Evolutionary conservation across 2,329 filamentous ascomycete genomes (phyloP), one percentile per base, ranked within the genome.

Genomic region (Colletotrichum sp.): DNA sequence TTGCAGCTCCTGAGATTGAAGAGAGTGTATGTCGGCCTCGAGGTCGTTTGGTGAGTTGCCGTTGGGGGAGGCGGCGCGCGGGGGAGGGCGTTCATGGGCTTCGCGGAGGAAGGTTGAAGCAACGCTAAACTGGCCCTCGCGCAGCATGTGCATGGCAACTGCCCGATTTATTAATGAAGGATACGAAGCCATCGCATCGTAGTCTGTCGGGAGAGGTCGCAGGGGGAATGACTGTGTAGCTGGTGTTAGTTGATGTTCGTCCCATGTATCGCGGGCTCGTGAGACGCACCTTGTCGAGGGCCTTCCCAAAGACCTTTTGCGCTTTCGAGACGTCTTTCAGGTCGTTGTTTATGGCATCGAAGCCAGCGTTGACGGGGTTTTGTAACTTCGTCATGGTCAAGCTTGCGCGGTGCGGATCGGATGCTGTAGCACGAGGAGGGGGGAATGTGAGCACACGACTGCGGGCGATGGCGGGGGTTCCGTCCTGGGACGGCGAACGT

Each of bases 81-180:
- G 68, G 12, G 72, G 72, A 34, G 82, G 81, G n/a, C 85, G 82
- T 59, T 87, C 83, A 74, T 87, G 85, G 18, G 87, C 91, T 87
- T 99, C 97, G 16, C 90, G 87, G 65, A 98, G 91, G 80, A 99
- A 98, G 2, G 93, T 95, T 18, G 93, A 92, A 14, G 96, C 96
- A 3, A 98, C 96, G 26, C 90, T 90, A 84, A 99, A 99, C 82
- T 98, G 95, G 65, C 97, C 97, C 86, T 99, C 96, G 55, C 97
- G 95, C 52, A 99, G 90, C 26, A 99, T 90, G 82, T 99, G 97
- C 96, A 99, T 77, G 12, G 95, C 95, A 80, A 99, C 98, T 8
- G 97, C 96, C 72, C 96, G 92, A 85, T 98, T 98, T 82, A 99
- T 95, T 14, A 98, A 89, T 18, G 90, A 88, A 6, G 94, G 90